Conservation (phyloP, 805 yeast species). For the Hemisphaericaspora nanyangensis region DNA sequence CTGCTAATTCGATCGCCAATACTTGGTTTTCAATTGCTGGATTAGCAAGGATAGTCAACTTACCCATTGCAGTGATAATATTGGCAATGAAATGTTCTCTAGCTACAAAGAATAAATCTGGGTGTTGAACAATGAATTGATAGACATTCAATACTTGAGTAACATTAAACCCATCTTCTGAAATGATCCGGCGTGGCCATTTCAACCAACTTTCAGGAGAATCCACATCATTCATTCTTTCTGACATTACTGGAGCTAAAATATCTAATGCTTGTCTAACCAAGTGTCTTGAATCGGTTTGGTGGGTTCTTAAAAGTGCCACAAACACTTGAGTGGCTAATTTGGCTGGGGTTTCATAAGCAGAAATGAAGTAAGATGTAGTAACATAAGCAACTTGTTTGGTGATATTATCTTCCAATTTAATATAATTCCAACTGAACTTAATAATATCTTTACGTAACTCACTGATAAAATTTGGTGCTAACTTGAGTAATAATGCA, state of each 20-base stretch:
- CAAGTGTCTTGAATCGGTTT: slow-evolving; percentile 75
- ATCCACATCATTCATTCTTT: slow-evolving; percentile 54
- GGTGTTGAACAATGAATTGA: slow-evolving; percentile 82
- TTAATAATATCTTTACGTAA: slow-evolving; percentile 81
- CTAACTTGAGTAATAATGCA: slow-evolving; percentile 66
- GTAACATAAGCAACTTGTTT: slow-evolving; percentile 92
- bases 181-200: slow-evolving; percentile 89
- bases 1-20: slow-evolving; percentile 86
- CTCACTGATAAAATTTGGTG: slow-evolving; percentile 55
- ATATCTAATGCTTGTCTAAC: slow-evolving; percentile 85
- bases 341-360: slow-evolving; percentile 83
- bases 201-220: slow-evolving; percentile 74
- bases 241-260: slow-evolving; percentile 81
- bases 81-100: slow-evolving; percentile 87
- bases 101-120: slow-evolving; percentile 78
- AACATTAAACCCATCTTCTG: slow-evolving; percentile 86
- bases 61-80: slow-evolving; percentile 89
- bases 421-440: slow-evolving; percentile 91
- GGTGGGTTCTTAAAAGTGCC: slow-evolving; percentile 80
- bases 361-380: slow-evolving; percentile 79
- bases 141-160: slow-evolving; percentile 83
- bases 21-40: slow-evolving; percentile 78
- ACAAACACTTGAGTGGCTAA: slow-evolving; percentile 90
- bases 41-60: slow-evolving; percentile 72
- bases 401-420: slow-evolving; percentile 80